Evolutionary conservation across 2,329 filamentous ascomycete species (phyloP), one percentile per base, ranked within the genome.

Genomic region (Penicillium griseofulvum): DNA sequence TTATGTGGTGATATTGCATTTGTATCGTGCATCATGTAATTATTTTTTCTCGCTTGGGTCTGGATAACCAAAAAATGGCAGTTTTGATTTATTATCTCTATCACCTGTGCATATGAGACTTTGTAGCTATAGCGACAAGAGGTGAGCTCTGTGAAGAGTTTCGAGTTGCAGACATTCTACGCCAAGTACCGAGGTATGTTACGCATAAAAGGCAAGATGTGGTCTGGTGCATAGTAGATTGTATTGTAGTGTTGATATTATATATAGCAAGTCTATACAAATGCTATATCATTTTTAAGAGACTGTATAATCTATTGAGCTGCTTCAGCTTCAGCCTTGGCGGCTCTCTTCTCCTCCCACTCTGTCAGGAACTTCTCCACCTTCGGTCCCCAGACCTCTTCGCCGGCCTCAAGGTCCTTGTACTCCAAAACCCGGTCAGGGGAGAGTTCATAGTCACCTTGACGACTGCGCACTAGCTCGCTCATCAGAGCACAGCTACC

Each of bases 401-500:
- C 90, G 1, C 89, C 91, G 61, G 87, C 83, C 54, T 81, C 81
- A 4, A 97, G 75, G 60, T 96, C 90, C 11, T 84, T 79, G 69
- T 89, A 96, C 64, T 94, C 88, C 19, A 97, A 73, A 50, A 91
- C 88, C 68, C 90, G 92, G 5, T 78, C 75, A 33, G 83, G 80
- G 1, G 84, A 86, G 0, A 96, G 77, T 54, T 83, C 81, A 67
- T 95, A 97, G 58, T 91, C 84, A 17, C 86, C 89, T 74, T 99
- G 94, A 49, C 89, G 84, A 4, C 85, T 88, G 52, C 94, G 87
- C 54, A 88, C 83, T 19, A 99, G 83, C 64, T 89, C 86, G 22
- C 89, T 85, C 93, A 99, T 97, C 62, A 94, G 81, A 33, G 83
- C 94, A 24, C 90, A 86, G 12, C 91, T 96, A 49, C 84, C 86